A percentile compares a stretch with the other conserved stretches of the same genome.
These are phyloP conservation scores for Hibiscus tridactylites DNA, from an alignment of 345 rosid genomes.

Conservation along the genomic window DNA sequence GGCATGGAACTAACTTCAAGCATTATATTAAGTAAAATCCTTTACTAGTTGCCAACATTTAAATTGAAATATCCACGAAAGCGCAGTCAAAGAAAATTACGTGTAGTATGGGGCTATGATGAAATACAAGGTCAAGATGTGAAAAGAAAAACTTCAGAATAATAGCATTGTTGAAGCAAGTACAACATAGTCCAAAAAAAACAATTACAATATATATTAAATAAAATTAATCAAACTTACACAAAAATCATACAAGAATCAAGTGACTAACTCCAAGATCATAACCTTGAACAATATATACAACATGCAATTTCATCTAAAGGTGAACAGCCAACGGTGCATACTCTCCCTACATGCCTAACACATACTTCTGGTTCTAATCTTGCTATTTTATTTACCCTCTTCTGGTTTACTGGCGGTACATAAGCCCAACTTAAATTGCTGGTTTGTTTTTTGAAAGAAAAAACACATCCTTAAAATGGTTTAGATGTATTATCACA, in stretches of 20 bases:
- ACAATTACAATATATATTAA: neutral
- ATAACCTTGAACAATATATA: neutral
- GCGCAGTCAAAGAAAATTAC: neutral
- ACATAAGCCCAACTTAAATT: neutral
- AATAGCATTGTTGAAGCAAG: constrained; percentile 6
- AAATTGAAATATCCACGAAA: neutral
- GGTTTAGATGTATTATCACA: neutral
- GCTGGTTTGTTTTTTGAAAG: neutral
- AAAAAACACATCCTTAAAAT: neutral
- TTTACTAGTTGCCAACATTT: neutral
- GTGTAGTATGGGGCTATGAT: neutral
- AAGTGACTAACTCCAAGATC: neutral
- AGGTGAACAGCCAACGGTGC: neutral
- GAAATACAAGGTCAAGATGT: neutral
- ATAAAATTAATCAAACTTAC: neutral
- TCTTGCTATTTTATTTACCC: neutral
- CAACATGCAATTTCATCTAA: neutral
- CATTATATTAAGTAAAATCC: neutral
- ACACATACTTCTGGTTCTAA: neutral
- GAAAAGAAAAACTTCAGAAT: neutral
- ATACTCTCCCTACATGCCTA: neutral
- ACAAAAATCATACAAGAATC: neutral
- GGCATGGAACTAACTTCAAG: neutral
- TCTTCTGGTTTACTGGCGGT: neutral
- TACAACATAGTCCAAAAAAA: neutral